A percentile compares a stretch with the other conserved stretches of the same genome.
phyloP scores from a whole-genome alignment of 1,284 basidiomycete species.

The Irpex rosettiformis region DNA sequence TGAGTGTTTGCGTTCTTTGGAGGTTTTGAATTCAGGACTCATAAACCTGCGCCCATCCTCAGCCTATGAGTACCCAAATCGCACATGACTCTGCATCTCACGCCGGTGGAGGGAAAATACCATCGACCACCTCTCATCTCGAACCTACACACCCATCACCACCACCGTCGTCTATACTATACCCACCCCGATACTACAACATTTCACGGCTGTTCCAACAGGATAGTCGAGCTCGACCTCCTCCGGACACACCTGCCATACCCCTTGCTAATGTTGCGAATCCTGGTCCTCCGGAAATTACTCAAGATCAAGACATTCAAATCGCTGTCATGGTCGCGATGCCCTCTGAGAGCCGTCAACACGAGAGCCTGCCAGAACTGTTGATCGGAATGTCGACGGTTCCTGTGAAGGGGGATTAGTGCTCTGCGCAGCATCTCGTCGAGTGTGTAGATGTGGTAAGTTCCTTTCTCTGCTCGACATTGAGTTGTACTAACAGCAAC shows the following conservation, averaged over 20 bases:
- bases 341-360: slow-evolving; percentile 41
- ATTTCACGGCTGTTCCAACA: slow-evolving; percentile 1
- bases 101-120: neutral
- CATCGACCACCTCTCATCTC: neutral
- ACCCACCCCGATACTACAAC: slow-evolving; percentile 1
- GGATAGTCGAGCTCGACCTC: slow-evolving; percentile 17
- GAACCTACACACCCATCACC: neutral
- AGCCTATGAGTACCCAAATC: neutral
- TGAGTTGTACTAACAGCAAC: neutral
- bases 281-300: slow-evolving; percentile 15
- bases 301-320: slow-evolving; percentile 32
- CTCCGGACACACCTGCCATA: slow-evolving; percentile 6
- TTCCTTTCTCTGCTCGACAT: neutral
- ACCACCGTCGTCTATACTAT: neutral
- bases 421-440: too few relatives aligned
- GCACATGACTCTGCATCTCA: neutral
- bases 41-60: neutral
- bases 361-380: slow-evolving; percentile 42
- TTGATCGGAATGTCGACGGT: slow-evolving; percentile 41
- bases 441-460: neutral
- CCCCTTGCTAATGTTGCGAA: slow-evolving; percentile 4
- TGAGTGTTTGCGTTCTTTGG: slow-evolving; percentile 24
- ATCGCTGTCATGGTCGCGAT: slow-evolving; percentile 61
- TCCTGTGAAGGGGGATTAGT: slow-evolving; percentile 18
- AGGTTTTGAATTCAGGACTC: too few relatives aligned